Base-by-base conservation (phyloP, 139 green algal species). In the Chlorella ohadii region DNA sequence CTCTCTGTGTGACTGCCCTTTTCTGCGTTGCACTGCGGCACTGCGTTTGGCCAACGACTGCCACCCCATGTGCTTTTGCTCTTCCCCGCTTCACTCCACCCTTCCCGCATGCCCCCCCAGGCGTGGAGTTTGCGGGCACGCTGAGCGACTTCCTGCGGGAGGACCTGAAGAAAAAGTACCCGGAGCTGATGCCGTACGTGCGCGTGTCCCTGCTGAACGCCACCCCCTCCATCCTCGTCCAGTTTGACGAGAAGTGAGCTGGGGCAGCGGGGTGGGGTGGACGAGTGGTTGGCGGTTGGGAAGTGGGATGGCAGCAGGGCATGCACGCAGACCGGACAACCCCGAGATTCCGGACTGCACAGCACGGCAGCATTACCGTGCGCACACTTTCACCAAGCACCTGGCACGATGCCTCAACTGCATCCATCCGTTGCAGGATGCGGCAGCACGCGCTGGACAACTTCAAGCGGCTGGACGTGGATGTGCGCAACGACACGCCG, bases 121-220 rank as follows among this genome's bases (percentile, higher is more conserved):
- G 93, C 7, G 93, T 96, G 44, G 94, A 97, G 87, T 94, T 96
- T 87, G 88, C 91, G 9, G 95, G 94, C 57, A 96, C 95, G 28
- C 87, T 98, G 22, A 79, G 73, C 38, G 94, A 98, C 86, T 95
- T 96, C 68, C 47, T 97, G 64, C 72, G 87, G 22, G 70, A 86
- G 6, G 93, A 96, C 67, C 84, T 96, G 38, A 56, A 36, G 28
- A 78, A 73, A 33, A 94, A 93, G 77, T 96, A 94, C 75, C 91
- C 89, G 12, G 80, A 82, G 67, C 84, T 96, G 23, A 94, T 68
- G 63, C 63, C 20, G 33, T 72, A 44, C 20, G 65, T 72, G 33
- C 15, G 33, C 1, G 65, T 72, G 5, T 41, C n/a, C 31, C 65
- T 72, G 33, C 31, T 72, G n/a, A 72, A 72, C 65, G 31, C n/a